A percentile compares a stretch with the other conserved stretches of the same genome.
phyloP scores from a whole-genome alignment of 2,329 filamentous ascomycete genomes.

The Balansia obtecta region DNA sequence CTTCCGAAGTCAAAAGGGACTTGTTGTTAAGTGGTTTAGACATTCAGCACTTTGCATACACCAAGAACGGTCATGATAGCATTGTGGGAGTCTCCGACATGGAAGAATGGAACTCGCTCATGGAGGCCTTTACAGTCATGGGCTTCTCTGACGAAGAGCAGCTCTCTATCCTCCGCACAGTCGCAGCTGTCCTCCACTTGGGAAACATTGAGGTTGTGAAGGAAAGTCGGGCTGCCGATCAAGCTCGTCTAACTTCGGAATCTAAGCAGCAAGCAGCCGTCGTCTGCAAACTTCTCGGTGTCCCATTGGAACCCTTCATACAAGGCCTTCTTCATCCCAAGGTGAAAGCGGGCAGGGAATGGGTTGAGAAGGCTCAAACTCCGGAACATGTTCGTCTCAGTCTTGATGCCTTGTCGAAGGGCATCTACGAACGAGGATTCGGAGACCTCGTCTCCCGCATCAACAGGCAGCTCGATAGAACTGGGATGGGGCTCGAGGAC shows the following conservation, averaged over 20 bases:
- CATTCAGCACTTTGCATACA: conserved; percentile 85
- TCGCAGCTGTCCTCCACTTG: conserved; percentile 84
- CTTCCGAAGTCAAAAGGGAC: conserved; percentile 57
- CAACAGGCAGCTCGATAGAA: conserved; percentile 83
- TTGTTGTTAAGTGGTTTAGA: conserved; percentile 65
- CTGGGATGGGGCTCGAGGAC: conserved; percentile 71
- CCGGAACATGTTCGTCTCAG: conserved; percentile 88
- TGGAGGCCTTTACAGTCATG: conserved; percentile 93
- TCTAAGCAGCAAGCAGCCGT: conserved; percentile 62
- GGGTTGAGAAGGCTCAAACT: conserved; percentile 97
- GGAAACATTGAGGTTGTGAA: conserved; percentile 86
- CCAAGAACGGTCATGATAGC: conserved; percentile 77
- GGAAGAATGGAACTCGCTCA: conserved; percentile 78
- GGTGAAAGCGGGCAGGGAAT: conserved; percentile 91
- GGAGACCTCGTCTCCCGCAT: conserved; percentile 86
- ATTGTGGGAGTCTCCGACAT: conserved; percentile 83
- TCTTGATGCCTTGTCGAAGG: conserved; percentile 86
- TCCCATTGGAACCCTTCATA: conserved; percentile 72
- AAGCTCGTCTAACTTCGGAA: conserved; percentile 70
- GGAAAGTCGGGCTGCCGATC: conserved; percentile 82
- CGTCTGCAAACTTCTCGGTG: conserved; percentile 75
- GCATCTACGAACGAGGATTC: conserved; percentile 94
- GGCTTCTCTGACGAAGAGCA: conserved; percentile 82
- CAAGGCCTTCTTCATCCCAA: conserved; percentile 82
- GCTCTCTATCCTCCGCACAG: conserved; percentile 66